Conservation (phyloP, 208 protist species). For the Crithidia mellificae region DNA sequence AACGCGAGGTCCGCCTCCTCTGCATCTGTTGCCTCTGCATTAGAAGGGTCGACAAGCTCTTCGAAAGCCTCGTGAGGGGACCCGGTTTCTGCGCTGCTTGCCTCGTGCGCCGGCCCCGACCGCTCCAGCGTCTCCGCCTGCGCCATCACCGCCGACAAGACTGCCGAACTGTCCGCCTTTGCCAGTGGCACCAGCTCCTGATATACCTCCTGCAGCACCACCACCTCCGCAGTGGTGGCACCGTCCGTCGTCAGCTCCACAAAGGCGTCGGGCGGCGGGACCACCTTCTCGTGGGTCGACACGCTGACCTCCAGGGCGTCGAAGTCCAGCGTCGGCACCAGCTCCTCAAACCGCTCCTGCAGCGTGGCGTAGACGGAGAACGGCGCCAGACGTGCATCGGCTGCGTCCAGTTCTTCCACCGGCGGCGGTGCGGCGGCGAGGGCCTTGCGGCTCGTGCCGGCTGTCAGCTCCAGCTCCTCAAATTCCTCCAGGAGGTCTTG, state of each 20-base stretch:
- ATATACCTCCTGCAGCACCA: not conserved
- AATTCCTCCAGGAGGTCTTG: not conserved
- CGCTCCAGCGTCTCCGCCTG: not conserved
- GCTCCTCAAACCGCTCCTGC: constrained; percentile 7
- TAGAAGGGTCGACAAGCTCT: not conserved
- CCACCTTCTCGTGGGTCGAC: not conserved
- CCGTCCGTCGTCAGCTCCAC: not conserved
- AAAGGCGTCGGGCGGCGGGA: not conserved
- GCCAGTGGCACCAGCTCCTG: constrained; percentile 1
- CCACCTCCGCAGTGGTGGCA: not conserved
- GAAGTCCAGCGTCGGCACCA: constrained; percentile 2
- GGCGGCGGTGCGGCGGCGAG: not conserved
- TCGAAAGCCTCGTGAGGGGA: constrained; percentile 6
- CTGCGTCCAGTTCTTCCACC: constrained; percentile 1
- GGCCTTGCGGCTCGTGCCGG: not conserved
- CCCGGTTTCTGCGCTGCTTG: not conserved
- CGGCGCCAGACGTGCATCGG: not conserved
- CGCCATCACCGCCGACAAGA: not conserved
- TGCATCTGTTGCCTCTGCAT: not conserved
- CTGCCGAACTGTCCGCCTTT: not conserved
- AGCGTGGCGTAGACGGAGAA: not conserved
- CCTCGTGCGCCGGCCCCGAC: not conserved
- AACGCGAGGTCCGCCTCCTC: not conserved
- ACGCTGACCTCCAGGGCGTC: constrained; percentile 1
- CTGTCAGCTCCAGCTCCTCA: constrained; percentile 8